phyloP scores from a whole-genome alignment of 768 basidiomycete genomes.

The Xerocomellus chrysenteron region DNA sequence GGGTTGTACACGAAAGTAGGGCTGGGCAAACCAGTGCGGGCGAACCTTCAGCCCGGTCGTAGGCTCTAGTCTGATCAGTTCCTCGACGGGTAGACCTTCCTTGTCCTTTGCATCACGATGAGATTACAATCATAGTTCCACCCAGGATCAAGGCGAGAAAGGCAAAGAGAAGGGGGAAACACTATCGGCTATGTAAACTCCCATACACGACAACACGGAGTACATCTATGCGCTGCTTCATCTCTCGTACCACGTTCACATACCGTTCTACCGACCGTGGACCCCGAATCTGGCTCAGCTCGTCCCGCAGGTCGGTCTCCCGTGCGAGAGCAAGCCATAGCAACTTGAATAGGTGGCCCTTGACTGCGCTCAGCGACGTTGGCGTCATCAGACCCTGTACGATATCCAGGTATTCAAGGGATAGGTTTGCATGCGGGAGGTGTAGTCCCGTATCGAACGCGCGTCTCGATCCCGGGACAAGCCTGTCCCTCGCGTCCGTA shows the following conservation, averaged over 20 bases:
- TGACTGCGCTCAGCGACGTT: conserved; percentile 74
- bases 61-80: conserved; percentile 42
- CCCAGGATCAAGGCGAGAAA: not conserved
- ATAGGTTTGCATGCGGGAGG: conserved; percentile 62
- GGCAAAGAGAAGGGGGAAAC: not conserved
- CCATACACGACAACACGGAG: not conserved
- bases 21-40: conserved; percentile 73
- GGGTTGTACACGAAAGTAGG: conserved; percentile 45
- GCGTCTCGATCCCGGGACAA: not conserved
- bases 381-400: conserved; percentile 60
- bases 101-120: conserved; percentile 49
- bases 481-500: not conserved
- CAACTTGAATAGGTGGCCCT: conserved; percentile 92
- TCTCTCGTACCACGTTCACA: conserved; percentile 53
- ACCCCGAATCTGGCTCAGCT: conserved; percentile 53
- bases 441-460: conserved; percentile 44
- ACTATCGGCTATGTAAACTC: not conserved
- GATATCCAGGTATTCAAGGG: conserved; percentile 84
- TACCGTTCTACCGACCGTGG: conserved; percentile 36
- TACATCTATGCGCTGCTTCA: conserved; percentile 61
- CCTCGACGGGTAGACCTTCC: conserved; percentile 31
- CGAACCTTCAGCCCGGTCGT: conserved; percentile 50
- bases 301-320: conserved; percentile 72
- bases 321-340: conserved; percentile 70
- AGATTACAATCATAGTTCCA: not conserved